phyloP scores from a whole-genome alignment of 768 basidiomycete species.

The Phaffia australis region DNA sequence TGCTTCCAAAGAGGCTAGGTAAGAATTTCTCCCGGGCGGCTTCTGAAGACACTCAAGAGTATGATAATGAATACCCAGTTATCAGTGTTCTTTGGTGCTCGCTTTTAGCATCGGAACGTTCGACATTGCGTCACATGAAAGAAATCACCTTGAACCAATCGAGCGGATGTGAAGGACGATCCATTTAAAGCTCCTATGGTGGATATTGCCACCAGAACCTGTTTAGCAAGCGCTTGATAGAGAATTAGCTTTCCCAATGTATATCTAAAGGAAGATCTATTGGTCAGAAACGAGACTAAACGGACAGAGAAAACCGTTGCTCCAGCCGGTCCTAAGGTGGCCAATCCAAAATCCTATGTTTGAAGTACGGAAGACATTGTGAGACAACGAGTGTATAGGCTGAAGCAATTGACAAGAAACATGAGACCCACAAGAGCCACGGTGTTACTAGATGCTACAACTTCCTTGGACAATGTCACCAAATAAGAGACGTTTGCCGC shows the following conservation, averaged over 20 bases:
- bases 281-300: background rate
- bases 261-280: background rate
- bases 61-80: too few species aligned
- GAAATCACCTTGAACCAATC: constrained; percentile 52
- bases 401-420: background rate
- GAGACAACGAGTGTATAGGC: background rate
- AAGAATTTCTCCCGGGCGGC: constrained; percentile 81
- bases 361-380: background rate
- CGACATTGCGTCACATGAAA: too few species aligned
- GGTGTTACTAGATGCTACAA: constrained; percentile 38
- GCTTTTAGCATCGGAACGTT: too few species aligned
- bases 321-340: constrained; percentile 74
- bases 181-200: constrained; percentile 93
- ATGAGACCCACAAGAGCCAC: constrained; percentile 33
- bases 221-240: background rate
- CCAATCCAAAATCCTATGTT: constrained; percentile 72
- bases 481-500: constrained; percentile 71
- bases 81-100: too few species aligned
- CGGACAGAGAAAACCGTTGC: constrained; percentile 70
- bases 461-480: constrained; percentile 54
- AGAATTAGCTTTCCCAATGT: too few species aligned
- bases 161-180: constrained; percentile 52
- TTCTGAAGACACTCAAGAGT: constrained; percentile 36
- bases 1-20: constrained; percentile 66
- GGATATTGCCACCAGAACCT: constrained; percentile 70